phyloP scores from a whole-genome alignment of 805 yeast species.

The Ogataea saltuana region DNA sequence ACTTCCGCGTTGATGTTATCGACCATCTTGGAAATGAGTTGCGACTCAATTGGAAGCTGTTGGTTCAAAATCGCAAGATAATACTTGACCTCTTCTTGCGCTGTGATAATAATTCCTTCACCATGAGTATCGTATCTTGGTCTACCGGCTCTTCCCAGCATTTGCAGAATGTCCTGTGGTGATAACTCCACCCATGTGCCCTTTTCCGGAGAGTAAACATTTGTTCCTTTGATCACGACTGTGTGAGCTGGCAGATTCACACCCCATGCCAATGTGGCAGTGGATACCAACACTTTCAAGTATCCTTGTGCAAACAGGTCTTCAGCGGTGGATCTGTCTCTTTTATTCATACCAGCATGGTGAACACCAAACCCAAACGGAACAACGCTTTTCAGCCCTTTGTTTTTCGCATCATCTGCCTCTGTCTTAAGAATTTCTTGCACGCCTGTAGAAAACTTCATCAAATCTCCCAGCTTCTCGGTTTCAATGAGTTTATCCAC shows the following conservation, averaged over 20 bases:
- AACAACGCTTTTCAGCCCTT: conserved; percentile 57
- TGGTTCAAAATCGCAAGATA: conserved; percentile 89
- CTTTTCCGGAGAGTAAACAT: conserved; percentile 85
- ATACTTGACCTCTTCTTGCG: conserved; percentile 82
- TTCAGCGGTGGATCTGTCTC: conserved; percentile 77
- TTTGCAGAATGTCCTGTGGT: conserved; percentile 92
- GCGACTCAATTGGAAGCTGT: conserved; percentile 91
- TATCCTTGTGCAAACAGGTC: conserved; percentile 88
- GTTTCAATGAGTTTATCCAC: conserved; percentile 60
- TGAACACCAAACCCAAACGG: conserved; percentile 83
- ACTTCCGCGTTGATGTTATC: conserved; percentile 88
- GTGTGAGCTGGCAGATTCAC: conserved; percentile 95
- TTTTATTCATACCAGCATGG: conserved; percentile 82
- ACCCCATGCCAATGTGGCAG: conserved; percentile 97
- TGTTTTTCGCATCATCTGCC: conserved; percentile 53
- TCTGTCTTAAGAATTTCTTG: conserved; percentile 65
- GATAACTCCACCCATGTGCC: conserved; percentile 91
- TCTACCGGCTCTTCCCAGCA: conserved; percentile 98
- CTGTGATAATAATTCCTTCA: conserved; percentile 89
- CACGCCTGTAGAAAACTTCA: conserved; percentile 56
- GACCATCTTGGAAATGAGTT: conserved; percentile 65
- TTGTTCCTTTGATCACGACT: conserved; percentile 91
- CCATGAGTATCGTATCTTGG: conserved; percentile 92
- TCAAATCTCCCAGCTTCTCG: conserved; percentile 44
- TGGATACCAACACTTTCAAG: conserved; percentile 79